Percentiles rank a stretch among this genome's conserved stretches.
These are phyloP conservation scores for Amanita rimosa DNA, from an alignment of 768 basidiomycete genomes.

Conservation along the genomic window DNA sequence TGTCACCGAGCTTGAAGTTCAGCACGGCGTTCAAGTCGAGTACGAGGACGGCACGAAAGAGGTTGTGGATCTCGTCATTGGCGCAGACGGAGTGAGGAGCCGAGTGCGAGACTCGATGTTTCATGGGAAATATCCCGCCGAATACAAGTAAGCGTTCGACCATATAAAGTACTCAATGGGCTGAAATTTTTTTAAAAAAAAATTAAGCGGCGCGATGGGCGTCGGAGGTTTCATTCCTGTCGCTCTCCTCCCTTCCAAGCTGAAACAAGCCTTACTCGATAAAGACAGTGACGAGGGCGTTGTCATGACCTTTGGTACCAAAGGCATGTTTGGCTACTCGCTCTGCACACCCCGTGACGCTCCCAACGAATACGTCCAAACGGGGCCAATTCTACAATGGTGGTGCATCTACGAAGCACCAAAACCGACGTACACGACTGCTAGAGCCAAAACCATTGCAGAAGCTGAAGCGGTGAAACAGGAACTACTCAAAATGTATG, in stretches of 20 bases:
- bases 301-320: conserved; percentile 25
- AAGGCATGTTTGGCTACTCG: conserved; percentile 28
- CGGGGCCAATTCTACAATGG: conserved; percentile 21
- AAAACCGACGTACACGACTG: conserved; percentile 6
- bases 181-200: too few species aligned
- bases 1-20: not conserved
- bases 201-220: conserved; percentile 22
- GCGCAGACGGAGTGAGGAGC: conserved; percentile 4
- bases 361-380: not conserved
- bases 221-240: conserved; percentile 27
- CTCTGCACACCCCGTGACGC: conserved; percentile 11
- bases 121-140: conserved; percentile 7
- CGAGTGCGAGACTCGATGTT: conserved; percentile 1
- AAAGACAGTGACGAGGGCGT: conserved; percentile 15
- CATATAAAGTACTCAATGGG: too few species aligned
- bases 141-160: conserved; percentile 11
- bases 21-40: conserved; percentile 1
- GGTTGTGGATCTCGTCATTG: conserved; percentile 1
- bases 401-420: conserved; percentile 28
- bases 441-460: conserved; percentile 8
- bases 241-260: conserved; percentile 13
- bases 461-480: conserved; percentile 14
- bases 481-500: conserved; percentile 21
- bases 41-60: conserved; percentile 2
- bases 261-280: conserved; percentile 16